These are phyloP conservation scores for Hypoxylon crocopeplum DNA, from an alignment of 495 filamentous ascomycete genomes.

Conservation along the genomic window DNA sequence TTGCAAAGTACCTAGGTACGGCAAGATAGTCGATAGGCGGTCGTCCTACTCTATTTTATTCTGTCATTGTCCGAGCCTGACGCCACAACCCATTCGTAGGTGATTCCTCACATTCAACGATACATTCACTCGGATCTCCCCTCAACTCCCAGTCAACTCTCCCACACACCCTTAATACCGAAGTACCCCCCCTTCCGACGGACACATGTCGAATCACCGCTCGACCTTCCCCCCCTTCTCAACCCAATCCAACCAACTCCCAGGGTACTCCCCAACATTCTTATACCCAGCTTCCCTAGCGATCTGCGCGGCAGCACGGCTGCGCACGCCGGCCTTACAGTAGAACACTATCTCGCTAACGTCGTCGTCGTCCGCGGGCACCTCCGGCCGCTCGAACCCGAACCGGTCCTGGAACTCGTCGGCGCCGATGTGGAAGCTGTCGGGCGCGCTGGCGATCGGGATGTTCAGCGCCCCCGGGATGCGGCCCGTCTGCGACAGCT, in stretches of 20 bases:
- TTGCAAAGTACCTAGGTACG: too few relatives aligned
- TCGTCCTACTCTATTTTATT: too few relatives aligned
- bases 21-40: too few relatives aligned
- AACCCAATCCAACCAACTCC: constrained; percentile 91
- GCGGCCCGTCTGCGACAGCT: constrained; percentile 69
- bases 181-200: too few relatives aligned
- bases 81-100: too few relatives aligned
- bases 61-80: too few relatives aligned
- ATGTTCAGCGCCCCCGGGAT: constrained; percentile 84
- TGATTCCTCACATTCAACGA: too few relatives aligned
- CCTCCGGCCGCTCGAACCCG: constrained; percentile 67
- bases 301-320: constrained; percentile 78
- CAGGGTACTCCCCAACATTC: constrained; percentile 78
- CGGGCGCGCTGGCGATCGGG: constrained; percentile 76
- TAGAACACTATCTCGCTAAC: constrained; percentile 85
- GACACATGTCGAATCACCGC: constrained; percentile 45
- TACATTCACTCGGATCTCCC: too few relatives aligned
- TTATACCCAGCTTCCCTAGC: constrained; percentile 78
- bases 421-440: constrained; percentile 72
- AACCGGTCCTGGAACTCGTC: constrained; percentile 82
- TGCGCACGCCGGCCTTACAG: constrained; percentile 89
- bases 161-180: neutral
- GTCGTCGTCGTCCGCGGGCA: constrained; percentile 40
- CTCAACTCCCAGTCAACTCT: too few relatives aligned
- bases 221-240: constrained; percentile 68